A percentile compares a stretch with the other conserved stretches of the same genome.
Evolutionary conservation across 441 rosid genomes (phyloP).

Genomic region (Metrosideros polymorpha): DNA sequence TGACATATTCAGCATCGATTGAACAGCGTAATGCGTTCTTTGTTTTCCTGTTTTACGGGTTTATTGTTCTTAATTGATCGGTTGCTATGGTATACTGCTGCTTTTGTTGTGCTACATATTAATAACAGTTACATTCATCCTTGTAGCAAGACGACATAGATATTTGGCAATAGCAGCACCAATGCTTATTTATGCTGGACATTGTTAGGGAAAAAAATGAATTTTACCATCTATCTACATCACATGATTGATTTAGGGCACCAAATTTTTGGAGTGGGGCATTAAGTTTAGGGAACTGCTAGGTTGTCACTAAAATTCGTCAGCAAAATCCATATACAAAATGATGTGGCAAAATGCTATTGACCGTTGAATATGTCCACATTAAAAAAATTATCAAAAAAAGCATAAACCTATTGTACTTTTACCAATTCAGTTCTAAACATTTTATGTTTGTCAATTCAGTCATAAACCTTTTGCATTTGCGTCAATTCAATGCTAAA

Average conservation of each 20-base stretch:
- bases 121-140: neutral
- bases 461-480: no score
- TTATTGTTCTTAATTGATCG: neutral
- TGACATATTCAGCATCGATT: neutral
- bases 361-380: neutral
- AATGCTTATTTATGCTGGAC: neutral
- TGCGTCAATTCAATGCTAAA: no score
- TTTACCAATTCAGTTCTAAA: no score
- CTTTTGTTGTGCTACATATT: neutral
- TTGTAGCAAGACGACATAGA: neutral
- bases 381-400: no score
- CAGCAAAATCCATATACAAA: neutral
- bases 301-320: neutral
- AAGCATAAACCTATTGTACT: no score
- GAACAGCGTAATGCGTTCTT: neutral
- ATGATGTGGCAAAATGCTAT: neutral
- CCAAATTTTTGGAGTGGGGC: neutral
- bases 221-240: neutral
- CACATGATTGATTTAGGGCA: neutral
- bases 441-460: no score
- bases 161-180: neutral
- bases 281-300: neutral
- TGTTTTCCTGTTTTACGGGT: neutral
- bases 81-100: neutral
- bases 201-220: neutral